Evolutionary conservation across 192 early-diverging fungal species (phyloP).

Genomic region (Linderina pennispora): DNA sequence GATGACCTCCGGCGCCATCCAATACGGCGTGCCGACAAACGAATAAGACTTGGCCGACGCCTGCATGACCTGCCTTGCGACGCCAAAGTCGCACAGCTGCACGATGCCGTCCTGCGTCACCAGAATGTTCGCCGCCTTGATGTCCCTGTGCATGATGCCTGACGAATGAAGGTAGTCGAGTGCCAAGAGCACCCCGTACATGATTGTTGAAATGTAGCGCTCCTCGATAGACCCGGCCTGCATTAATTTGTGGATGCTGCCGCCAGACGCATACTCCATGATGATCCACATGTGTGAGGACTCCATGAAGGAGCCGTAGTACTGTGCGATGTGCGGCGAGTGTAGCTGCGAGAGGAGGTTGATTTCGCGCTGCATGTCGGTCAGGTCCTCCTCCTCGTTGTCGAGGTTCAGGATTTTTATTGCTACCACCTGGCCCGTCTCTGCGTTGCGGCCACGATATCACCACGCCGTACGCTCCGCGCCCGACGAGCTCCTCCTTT

Average conservation of each 20-base stretch:
- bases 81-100: slow-evolving; percentile 96
- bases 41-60: slow-evolving; percentile 74
- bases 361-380: slow-evolving; percentile 93
- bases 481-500: slow-evolving; percentile 45
- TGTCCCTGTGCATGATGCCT: slow-evolving; percentile 95
- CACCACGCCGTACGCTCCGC: slow-evolving; percentile 47
- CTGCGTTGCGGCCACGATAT: slow-evolving; percentile 54
- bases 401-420: slow-evolving; percentile 98
- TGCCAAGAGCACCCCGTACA: slow-evolving; percentile 80
- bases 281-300: slow-evolving; percentile 96
- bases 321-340: slow-evolving; percentile 88
- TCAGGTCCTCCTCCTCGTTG: slow-evolving; percentile 93
- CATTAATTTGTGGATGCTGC: slow-evolving; percentile 72
- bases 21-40: slow-evolving; percentile 92
- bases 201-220: slow-evolving; percentile 81
- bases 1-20: slow-evolving; percentile 88
- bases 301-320: slow-evolving; percentile 84
- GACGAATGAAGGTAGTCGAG: slow-evolving; percentile 91
- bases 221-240: slow-evolving; percentile 84
- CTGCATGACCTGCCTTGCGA: slow-evolving; percentile 76
- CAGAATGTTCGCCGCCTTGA: slow-evolving; percentile 96
- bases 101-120: slow-evolving; percentile 85
- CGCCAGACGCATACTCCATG: slow-evolving; percentile 97
- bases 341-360: slow-evolving; percentile 78
- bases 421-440: slow-evolving; percentile 75